Percentiles rank a stretch among this genome's conserved stretches.
phyloP scores from a whole-genome alignment of 2,329 filamentous ascomycete genomes.

The Tolypocladium endophyticum region DNA sequence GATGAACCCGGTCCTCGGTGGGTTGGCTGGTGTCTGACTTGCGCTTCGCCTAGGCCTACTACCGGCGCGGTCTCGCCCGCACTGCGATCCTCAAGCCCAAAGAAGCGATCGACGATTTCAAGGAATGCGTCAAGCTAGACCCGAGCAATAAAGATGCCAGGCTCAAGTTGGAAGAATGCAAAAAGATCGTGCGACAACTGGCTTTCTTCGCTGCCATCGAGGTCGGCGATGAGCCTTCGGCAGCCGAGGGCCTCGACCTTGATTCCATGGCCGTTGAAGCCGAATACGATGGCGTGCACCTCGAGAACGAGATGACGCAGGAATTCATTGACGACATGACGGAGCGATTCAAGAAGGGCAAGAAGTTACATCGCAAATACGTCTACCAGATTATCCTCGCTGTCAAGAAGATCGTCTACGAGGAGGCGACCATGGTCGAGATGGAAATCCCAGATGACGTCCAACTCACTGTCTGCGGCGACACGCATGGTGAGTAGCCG shows the following conservation, averaged over 20 bases:
- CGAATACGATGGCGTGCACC: slow-evolving; percentile 71
- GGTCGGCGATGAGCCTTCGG: slow-evolving; percentile 82
- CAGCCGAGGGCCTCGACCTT: slow-evolving; percentile 80
- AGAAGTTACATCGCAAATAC: slow-evolving; percentile 92
- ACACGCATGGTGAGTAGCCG: slow-evolving; percentile 71
- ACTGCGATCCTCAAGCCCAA: slow-evolving; percentile 82
- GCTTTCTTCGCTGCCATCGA: slow-evolving; percentile 95
- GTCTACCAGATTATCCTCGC: slow-evolving; percentile 92
- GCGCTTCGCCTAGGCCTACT: slow-evolving; percentile 60
- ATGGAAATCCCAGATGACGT: slow-evolving; percentile 68
- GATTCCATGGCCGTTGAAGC: slow-evolving; percentile 75
- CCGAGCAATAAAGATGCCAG: slow-evolving; percentile 85
- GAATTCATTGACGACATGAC: slow-evolving; percentile 99
- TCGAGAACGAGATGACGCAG: slow-evolving; percentile 80
- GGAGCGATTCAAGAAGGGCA: slow-evolving; percentile 87
- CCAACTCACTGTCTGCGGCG: slow-evolving; percentile 86
- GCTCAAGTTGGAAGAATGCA: slow-evolving; percentile 83
- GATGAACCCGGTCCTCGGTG: slow-evolving; percentile 7
- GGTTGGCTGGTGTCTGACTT: not conserved
- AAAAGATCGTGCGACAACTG: slow-evolving; percentile 84
- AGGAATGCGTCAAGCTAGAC: slow-evolving; percentile 76
- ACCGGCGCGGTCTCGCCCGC: slow-evolving; percentile 82
- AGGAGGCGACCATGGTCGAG: slow-evolving; percentile 96
- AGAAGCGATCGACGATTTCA: slow-evolving; percentile 88
- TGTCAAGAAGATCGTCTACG: slow-evolving; percentile 79